Conservation (phyloP, 768 basidiomycete species). For the Psilocybe tampanensis region DNA sequence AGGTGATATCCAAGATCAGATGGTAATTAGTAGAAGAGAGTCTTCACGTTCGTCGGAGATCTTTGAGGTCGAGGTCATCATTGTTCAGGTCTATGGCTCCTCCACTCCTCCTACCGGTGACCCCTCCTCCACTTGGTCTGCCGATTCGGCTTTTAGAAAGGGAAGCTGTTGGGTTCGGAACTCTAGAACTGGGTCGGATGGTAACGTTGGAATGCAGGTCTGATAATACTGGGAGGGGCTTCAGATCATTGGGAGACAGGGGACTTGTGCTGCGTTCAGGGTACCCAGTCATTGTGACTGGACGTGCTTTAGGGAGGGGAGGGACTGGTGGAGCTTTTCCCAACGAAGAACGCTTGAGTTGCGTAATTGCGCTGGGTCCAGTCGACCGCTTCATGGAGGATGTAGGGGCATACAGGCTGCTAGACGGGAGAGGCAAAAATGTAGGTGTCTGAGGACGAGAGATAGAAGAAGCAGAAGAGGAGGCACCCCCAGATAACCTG, state of each 20-base stretch:
- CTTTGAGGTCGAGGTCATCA: slow-evolving; percentile 29
- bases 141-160: slow-evolving; percentile 54
- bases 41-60: slow-evolving; percentile 31
- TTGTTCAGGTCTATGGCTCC: slow-evolving; percentile 21
- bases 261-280: slow-evolving; percentile 25
- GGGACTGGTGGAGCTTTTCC: slow-evolving; percentile 37
- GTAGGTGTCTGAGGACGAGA: slow-evolving; percentile 80
- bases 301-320: slow-evolving; percentile 30
- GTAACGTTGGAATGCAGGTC: slow-evolving; percentile 46
- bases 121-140: slow-evolving; percentile 41
- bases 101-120: slow-evolving; percentile 29
- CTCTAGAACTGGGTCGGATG: slow-evolving; percentile 43
- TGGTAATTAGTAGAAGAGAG: slow-evolving; percentile 1
- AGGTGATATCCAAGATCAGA: neutral
- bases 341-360: slow-evolving; percentile 65
- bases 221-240: slow-evolving; percentile 44
- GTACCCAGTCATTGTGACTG: slow-evolving; percentile 35
- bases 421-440: slow-evolving; percentile 70
- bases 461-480: slow-evolving; percentile 64
- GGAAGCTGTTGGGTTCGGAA: slow-evolving; percentile 35
- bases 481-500: slow-evolving; percentile 68
- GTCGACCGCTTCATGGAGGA: slow-evolving; percentile 61
- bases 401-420: slow-evolving; percentile 46
- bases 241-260: slow-evolving; percentile 30
- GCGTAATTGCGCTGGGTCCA: slow-evolving; percentile 44